Percentiles rank a stretch among this genome's conserved stretches.
Conservation (phyloP, 2,329 filamentous ascomycete genomes). For the Xylaria sp. region DNA sequence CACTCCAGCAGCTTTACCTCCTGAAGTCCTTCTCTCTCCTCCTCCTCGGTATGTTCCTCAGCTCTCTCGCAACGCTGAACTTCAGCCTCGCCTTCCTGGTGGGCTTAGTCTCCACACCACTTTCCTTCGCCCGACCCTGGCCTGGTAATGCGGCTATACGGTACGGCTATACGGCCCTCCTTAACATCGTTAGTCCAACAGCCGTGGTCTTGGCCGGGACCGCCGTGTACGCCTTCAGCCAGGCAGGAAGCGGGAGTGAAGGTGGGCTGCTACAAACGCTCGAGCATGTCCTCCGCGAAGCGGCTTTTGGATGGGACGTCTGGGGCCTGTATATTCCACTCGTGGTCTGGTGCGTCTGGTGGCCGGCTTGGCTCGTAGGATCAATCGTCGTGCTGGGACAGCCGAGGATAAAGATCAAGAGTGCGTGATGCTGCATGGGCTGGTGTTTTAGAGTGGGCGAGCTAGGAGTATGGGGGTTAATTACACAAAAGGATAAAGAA, state of each 20-base stretch:
- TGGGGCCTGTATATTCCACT: constrained; percentile 91
- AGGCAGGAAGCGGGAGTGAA: background rate
- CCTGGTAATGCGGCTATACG: constrained; percentile 53
- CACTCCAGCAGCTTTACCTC: constrained; percentile 77
- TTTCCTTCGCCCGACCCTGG: constrained; percentile 76
- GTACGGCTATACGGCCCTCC: constrained; percentile 59
- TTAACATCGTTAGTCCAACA: constrained; percentile 72
- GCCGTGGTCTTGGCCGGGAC: constrained; percentile 62
- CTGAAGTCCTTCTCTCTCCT: constrained; percentile 94
- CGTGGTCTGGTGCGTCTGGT: constrained; percentile 95
- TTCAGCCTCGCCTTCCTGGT: constrained; percentile 91
- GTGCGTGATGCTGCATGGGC: constrained; percentile 15
- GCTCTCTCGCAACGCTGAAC: constrained; percentile 92
- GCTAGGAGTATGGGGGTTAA: background rate
- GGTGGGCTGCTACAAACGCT: constrained; percentile 50
- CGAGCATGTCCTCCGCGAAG: constrained; percentile 72
- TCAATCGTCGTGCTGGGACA: constrained; percentile 64
- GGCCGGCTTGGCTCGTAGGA: constrained; percentile 86
- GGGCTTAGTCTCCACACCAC: constrained; percentile 79
- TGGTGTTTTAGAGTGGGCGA: background rate
- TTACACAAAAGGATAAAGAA: background rate
- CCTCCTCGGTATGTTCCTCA: constrained; percentile 89
- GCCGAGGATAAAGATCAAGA: constrained; percentile 39
- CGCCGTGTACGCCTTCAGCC: constrained; percentile 55
- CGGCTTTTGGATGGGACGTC: constrained; percentile 88